Percentiles rank a stretch among this genome's conserved stretches.
Evolutionary conservation across 2,329 filamentous ascomycete species (phyloP).

Genomic region (Cytospora schulzeri): DNA sequence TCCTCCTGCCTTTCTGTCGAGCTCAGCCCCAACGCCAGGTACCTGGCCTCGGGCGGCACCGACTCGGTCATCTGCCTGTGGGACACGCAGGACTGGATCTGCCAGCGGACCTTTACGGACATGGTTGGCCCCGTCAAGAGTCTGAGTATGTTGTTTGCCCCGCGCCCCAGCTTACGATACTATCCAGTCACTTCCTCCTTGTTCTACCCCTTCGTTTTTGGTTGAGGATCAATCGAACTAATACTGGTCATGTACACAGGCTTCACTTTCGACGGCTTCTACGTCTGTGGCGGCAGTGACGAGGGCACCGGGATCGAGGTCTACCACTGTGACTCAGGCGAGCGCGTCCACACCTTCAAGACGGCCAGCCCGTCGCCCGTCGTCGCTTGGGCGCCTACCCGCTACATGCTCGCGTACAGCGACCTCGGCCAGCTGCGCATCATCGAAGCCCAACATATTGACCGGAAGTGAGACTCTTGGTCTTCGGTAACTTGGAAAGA

Average conservation of each 20-base stretch:
- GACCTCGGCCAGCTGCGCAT: conserved; percentile 71
- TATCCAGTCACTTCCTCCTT: conserved; percentile 1
- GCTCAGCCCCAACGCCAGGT: conserved; percentile 70
- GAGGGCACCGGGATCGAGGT: conserved; percentile 70
- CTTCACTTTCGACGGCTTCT: conserved; percentile 79
- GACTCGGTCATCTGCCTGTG: conserved; percentile 77
- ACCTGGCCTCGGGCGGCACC: conserved; percentile 73
- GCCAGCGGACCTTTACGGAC: conserved; percentile 68
- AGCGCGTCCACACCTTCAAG: conserved; percentile 72
- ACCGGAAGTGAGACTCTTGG: conserved; percentile 41
- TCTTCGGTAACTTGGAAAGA: neutral
- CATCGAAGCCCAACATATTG: conserved; percentile 57
- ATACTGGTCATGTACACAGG: conserved; percentile 44
- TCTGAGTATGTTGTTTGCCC: conserved; percentile 54
- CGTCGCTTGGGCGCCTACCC: conserved; percentile 75
- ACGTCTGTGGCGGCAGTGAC: conserved; percentile 72
- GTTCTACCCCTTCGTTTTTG: too few relatives aligned
- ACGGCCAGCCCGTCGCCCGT: conserved; percentile 65
- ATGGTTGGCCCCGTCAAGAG: conserved; percentile 71
- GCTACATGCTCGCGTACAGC: conserved; percentile 74
- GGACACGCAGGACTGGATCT: conserved; percentile 79
- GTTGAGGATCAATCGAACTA: conserved; percentile 28
- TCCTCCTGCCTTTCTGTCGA: conserved; percentile 70
- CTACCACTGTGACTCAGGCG: conserved; percentile 72
- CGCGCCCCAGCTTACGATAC: neutral